A percentile compares a stretch with the other conserved stretches of the same genome.
Conservation (phyloP, 306 rosid species). For the Mimosa pudica region DNA sequence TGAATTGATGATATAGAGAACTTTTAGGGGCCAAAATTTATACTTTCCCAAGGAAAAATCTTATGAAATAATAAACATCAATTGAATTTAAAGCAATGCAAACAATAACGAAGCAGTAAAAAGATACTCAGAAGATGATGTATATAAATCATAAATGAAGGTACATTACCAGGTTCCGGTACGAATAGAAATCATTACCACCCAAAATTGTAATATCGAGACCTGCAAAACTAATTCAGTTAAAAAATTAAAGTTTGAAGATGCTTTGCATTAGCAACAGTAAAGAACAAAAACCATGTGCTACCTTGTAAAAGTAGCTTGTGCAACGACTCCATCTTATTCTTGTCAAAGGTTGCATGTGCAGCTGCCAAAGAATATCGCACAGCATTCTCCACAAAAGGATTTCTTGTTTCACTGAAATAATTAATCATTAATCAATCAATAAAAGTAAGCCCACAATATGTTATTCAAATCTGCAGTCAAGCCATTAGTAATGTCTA, state of each 20-base stretch:
- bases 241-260: constrained; percentile 34
- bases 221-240: constrained; percentile 60
- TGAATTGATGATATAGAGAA: neutral
- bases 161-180: constrained; percentile 76
- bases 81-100: neutral
- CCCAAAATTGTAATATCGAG: constrained; percentile 93
- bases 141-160: constrained; percentile 3
- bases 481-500: neutral
- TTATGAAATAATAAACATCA: neutral
- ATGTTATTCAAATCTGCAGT: constrained; percentile 10
- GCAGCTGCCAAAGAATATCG: constrained; percentile 92
- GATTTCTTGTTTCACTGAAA: constrained; percentile 81
- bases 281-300: constrained; percentile 15
- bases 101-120: neutral
- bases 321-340: constrained; percentile 57
- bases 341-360: constrained; percentile 59
- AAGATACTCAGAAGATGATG: neutral
- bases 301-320: constrained; percentile 77
- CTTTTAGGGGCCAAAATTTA: too few relatives aligned
- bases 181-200: constrained; percentile 87
- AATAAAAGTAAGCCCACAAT: constrained; percentile 18
- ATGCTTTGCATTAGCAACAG: constrained; percentile 11
- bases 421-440: constrained; percentile 36
- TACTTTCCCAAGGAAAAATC: neutral
- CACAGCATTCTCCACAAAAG: constrained; percentile 93